Percentiles rank a stretch among this genome's conserved stretches.
Evolutionary conservation across 768 basidiomycete genomes (phyloP).

Genomic region (Saitozyma podzolica): DNA sequence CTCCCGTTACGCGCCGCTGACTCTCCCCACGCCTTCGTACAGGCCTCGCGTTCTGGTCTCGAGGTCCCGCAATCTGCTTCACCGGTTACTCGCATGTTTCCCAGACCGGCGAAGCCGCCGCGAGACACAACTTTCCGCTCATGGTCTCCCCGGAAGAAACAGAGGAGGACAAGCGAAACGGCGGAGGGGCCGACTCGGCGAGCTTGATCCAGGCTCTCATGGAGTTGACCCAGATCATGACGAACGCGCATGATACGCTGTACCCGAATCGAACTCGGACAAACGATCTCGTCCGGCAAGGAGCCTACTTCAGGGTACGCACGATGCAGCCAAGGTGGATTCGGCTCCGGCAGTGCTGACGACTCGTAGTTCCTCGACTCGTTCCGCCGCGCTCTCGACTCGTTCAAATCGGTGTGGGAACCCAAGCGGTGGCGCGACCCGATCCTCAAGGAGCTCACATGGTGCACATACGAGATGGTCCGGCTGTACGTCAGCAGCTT

Average conservation of each 20-base stretch:
- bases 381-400: slow-evolving; percentile 34
- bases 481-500: slow-evolving; percentile 40
- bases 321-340: neutral
- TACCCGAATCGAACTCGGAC: slow-evolving; percentile 43
- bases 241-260: slow-evolving; percentile 48
- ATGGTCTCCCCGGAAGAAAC: slow-evolving; percentile 33
- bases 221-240: slow-evolving; percentile 50
- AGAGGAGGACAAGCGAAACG: slow-evolving; percentile 1
- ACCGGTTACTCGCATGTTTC: slow-evolving; percentile 43
- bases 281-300: slow-evolving; percentile 40
- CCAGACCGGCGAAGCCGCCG: slow-evolving; percentile 47
- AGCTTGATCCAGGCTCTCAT: slow-evolving; percentile 39
- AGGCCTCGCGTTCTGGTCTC: slow-evolving; percentile 49
- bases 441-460: slow-evolving; percentile 31
- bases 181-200: slow-evolving; percentile 32
- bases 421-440: slow-evolving; percentile 27
- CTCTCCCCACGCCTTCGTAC: slow-evolving; percentile 35
- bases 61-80: slow-evolving; percentile 46
- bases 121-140: slow-evolving; percentile 40
- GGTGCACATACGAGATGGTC: slow-evolving; percentile 42
- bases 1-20: neutral
- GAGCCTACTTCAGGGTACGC: slow-evolving; percentile 35
- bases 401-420: slow-evolving; percentile 29
- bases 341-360: neutral
- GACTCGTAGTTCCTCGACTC: slow-evolving; percentile 32